Evolutionary conservation across 495 filamentous ascomycete genomes (phyloP), one percentile per base, ranked within the genome.

Genomic region (Hypoxylon lienhwacheense): DNA sequence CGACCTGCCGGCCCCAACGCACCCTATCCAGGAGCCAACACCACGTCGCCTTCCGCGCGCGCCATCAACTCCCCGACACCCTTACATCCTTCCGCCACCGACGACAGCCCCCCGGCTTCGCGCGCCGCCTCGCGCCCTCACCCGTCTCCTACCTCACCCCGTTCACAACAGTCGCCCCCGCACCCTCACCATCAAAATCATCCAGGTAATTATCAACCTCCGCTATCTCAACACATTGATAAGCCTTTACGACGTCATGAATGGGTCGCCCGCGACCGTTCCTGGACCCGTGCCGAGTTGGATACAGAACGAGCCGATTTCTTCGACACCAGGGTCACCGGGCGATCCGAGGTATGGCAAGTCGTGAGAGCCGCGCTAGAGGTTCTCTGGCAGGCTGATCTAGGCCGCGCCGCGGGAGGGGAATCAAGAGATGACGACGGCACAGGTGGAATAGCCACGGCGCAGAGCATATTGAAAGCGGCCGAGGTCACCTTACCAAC

Each of bases 281-380:
- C 51, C 0, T 82, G 78, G 78, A 78, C 77, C 0, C 70, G 68
- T 0, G 37, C 61, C 10, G 59, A 73, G 4, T 40, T 82, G 8
- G 67, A 73, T 17, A 68, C 67, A 15, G 77, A 82, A 54, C 69
- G 79, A 26, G 66, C 68, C 17, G 88, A 88, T 49, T 93, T 90
- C 71, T 93, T 89, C 57, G 87, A 91, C 46, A 97, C 91, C 2
- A 73, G 88, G 24, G 88, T 93, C 2, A 85, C 85, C 4, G 90
- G 90, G 7, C 77, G 81, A 4, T 53, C 77, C 10, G 89, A 95
- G 60, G 75, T 91, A 31, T 97, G 91, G 91, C 79, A 78, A 29
- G 86, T 89, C 1, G 53, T 96, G 7, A 77, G 77, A 20, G 71
- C 81, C 0, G 87, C 85, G 0, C 71, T 87, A 10, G 80, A 87